Evolutionary conservation across 2,329 filamentous ascomycete genomes (phyloP), one percentile per base, ranked within the genome.

Genomic region (Huntiella decipiens): DNA sequence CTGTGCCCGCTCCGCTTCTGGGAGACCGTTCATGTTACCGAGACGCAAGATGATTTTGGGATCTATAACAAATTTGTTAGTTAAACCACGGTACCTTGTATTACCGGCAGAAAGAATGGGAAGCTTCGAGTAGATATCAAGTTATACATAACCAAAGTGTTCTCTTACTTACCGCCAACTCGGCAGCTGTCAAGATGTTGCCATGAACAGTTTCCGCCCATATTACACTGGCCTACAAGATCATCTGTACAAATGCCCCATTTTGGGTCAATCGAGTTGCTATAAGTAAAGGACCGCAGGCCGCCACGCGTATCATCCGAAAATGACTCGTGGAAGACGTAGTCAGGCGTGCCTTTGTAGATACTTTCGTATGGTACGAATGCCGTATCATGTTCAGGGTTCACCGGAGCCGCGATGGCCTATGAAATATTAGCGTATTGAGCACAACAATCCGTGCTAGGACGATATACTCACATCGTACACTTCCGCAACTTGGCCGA

Each of bases 251-350:
- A 98, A 42, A 96, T 57, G 51, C 74, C 72, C 54, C 73, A 77
- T 50, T 74, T 68, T 17, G 77, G 69, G 58, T 95, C 77, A 61
- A 98, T 93, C 54, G 78, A 79, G 62, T 93, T 83, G 64, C 84
- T 95, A 64, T 88, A 96, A 38, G 87, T 96, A 66, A 92, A 70
- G 52, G 91, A 96, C 57, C 81, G 79, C 57, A 86, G 79, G 38
- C 88, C 88, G 51, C 79, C 80, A 47, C 74, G 59, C 48, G 94
- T 77, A 47, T 74, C 66, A 43, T 79, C 61, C 52, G 68, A 66
- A 62, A 78, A 96, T 44, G 73, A 67, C 31, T 84, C 83, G 58
- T 96, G 87, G 58, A 88, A 95, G 54, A 88, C 84, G 63, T 83
- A 98, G 34, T 83, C 80, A 59, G 77, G 84, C 61, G 96, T 95